These are phyloP conservation scores for Cicer pinnatifidum DNA, from an alignment of 306 rosid genomes.

Conservation along the genomic window DNA sequence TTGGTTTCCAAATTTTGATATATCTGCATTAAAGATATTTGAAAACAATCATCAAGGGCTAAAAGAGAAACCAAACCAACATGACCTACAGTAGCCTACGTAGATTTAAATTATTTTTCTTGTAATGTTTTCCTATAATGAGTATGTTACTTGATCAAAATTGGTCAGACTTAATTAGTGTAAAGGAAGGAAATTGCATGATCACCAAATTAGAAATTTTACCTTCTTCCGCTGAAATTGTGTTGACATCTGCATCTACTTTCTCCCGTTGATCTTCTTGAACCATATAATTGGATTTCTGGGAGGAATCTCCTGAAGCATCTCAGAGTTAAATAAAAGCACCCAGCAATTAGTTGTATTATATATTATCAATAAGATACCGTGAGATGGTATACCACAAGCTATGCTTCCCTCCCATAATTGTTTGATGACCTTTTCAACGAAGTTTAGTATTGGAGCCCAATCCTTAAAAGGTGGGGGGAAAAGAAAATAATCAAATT, in stretches of 20 bases:
- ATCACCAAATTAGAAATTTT: conserved; percentile 36
- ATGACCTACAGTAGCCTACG: conserved; percentile 22
- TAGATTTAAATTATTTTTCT: conserved; percentile 28
- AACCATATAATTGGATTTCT: conserved; percentile 41
- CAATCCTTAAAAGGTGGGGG: conserved; percentile 64
- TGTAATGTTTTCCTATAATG: neutral
- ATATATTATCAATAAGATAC: conserved; percentile 45
- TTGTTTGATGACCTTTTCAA: conserved; percentile 61
- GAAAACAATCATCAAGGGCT: conserved; percentile 36
- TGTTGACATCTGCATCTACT: conserved; percentile 49
- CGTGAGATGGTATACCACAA: conserved; percentile 55
- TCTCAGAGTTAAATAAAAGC: conserved; percentile 42
- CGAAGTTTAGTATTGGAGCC: conserved; percentile 62
- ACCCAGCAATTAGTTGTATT: conserved; percentile 19
- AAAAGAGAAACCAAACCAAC: conserved; percentile 45
- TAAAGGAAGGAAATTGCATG: conserved; percentile 40
- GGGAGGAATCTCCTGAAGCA: conserved; percentile 52
- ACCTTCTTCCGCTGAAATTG: conserved; percentile 56
- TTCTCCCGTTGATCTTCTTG: conserved; percentile 47
- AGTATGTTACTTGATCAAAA: conserved; percentile 20
- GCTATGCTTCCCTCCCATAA: conserved; percentile 61
- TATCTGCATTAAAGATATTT: conserved; percentile 59
- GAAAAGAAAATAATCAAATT: conserved; percentile 36
- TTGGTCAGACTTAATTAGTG: conserved; percentile 36
- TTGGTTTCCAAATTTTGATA: conserved; percentile 46